Percentiles rank a stretch among this genome's conserved stretches.
phyloP scores from a whole-genome alignment of 2,329 filamentous ascomycete species.

The Aspergillus floridensis region DNA sequence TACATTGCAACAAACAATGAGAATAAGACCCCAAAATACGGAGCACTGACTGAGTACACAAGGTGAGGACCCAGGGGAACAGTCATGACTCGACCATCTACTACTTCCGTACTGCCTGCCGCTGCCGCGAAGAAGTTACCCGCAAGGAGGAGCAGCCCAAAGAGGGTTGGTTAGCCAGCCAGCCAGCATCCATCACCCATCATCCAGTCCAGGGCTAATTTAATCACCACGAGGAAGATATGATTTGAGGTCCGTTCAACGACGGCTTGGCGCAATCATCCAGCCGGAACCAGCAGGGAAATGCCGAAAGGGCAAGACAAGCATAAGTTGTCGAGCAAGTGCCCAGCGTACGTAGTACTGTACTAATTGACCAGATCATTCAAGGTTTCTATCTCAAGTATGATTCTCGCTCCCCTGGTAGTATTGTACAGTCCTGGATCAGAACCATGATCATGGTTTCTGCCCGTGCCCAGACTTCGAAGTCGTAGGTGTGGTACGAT shows the following conservation, averaged over 20 bases:
- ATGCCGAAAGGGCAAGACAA: neutral
- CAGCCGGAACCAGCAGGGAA: slow-evolving; percentile 7
- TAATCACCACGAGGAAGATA: slow-evolving; percentile 10
- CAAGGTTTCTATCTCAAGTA: neutral
- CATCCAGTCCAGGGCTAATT: slow-evolving; percentile 2
- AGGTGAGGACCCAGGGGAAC: too few species aligned
- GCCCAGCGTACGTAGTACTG: neutral
- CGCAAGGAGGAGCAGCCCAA: neutral
- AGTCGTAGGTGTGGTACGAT: neutral
- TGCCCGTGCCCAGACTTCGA: neutral
- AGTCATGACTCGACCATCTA: too few species aligned
- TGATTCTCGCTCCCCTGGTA: too few species aligned
- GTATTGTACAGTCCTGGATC: too few species aligned
- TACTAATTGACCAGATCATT: neutral
- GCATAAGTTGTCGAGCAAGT: neutral
- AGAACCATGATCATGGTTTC: neutral
- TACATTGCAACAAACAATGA: too few species aligned
- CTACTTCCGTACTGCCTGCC: too few species aligned
- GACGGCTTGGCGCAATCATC: neutral
- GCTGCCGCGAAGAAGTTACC: too few species aligned
- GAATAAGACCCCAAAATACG: too few species aligned
- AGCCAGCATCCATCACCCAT: too few species aligned
- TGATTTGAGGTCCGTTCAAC: slow-evolving; percentile 1
- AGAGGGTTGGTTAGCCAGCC: neutral
- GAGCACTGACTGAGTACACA: too few species aligned